Conservation (phyloP, 495 filamentous ascomycete genomes). For the Tuber microsphaerosporum region DNA sequence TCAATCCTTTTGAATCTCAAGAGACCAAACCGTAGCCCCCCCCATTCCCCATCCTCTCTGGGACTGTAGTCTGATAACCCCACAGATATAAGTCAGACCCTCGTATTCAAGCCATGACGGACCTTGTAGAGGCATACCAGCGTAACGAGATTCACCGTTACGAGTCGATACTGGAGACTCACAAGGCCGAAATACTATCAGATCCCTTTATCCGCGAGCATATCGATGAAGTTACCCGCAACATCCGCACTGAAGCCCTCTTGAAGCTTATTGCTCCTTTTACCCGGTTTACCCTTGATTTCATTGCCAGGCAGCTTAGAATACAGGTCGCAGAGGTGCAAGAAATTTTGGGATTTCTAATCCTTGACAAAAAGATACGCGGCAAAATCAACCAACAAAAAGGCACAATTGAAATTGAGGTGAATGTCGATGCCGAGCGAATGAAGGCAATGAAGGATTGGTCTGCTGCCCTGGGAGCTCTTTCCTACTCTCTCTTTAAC, state of each 20-base stretch:
- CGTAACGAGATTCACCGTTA: constrained; percentile 89
- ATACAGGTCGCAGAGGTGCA: constrained; percentile 79
- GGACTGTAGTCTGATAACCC: constrained; percentile 4
- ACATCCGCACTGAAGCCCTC: constrained; percentile 93
- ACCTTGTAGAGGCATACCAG: constrained; percentile 93
- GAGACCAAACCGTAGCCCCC: constrained; percentile 73
- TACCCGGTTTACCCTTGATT: constrained; percentile 77
- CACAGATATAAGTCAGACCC: constrained; percentile 77
- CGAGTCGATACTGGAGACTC: constrained; percentile 75
- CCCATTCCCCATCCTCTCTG: not conserved
- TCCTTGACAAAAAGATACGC: constrained; percentile 76
- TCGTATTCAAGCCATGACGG: constrained; percentile 92
- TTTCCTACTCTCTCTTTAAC: constrained; percentile 61
- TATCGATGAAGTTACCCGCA: constrained; percentile 96
- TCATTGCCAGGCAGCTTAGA: constrained; percentile 77
- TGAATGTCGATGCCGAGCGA: constrained; percentile 64
- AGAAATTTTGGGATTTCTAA: constrained; percentile 87
- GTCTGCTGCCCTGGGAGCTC: constrained; percentile 57
- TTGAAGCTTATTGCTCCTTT: constrained; percentile 91
- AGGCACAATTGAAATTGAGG: constrained; percentile 74
- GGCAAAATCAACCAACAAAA: constrained; percentile 84
- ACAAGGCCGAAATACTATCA: constrained; percentile 70
- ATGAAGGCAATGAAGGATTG: constrained; percentile 66
- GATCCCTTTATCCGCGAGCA: constrained; percentile 98
- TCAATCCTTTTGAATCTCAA: constrained; percentile 98